Conservation (phyloP, 1,284 basidiomycete species). For the Puccinia polysora region DNA sequence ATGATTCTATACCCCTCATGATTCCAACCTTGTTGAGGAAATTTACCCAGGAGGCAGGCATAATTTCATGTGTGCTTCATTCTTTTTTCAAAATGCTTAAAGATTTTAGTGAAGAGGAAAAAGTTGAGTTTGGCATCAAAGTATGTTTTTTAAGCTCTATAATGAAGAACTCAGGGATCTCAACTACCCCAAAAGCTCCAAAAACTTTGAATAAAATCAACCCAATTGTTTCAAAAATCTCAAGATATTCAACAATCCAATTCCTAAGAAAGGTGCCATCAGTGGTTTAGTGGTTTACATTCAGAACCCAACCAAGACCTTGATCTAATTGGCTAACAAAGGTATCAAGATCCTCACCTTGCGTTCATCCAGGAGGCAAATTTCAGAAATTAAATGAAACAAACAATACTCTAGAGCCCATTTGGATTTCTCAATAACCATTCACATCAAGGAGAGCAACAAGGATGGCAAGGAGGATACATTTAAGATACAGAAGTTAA, state of each 20-base stretch:
- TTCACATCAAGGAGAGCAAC: slow-evolving; percentile 77
- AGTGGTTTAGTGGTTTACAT: slow-evolving; percentile 68
- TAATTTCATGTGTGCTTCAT: slow-evolving; percentile 94
- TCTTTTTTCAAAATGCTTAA: slow-evolving; percentile 87
- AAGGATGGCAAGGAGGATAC: slow-evolving; percentile 72
- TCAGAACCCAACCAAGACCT: slow-evolving; percentile 86
- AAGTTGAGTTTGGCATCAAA: slow-evolving; percentile 82
- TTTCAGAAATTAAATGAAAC: slow-evolving; percentile 96
- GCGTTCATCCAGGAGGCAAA: slow-evolving; percentile 84
- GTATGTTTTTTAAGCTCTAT: slow-evolving; percentile 96
- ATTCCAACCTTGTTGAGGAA: slow-evolving; percentile 62
- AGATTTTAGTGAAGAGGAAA: slow-evolving; percentile 44
- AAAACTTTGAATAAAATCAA: slow-evolving; percentile 66
- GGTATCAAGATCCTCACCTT: slow-evolving; percentile 79
- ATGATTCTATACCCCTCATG: slow-evolving; percentile 47
- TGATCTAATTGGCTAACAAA: slow-evolving; percentile 75
- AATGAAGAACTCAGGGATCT: slow-evolving; percentile 98
- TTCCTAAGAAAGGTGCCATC: slow-evolving; percentile 43
- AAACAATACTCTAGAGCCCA: slow-evolving; percentile 73
- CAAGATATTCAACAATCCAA: slow-evolving; percentile 75
- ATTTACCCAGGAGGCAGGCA: slow-evolving; percentile 82
- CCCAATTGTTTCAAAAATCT: slow-evolving; percentile 59
- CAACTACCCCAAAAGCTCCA: slow-evolving; percentile 55
- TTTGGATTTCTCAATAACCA: slow-evolving; percentile 93
- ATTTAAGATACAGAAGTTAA: slow-evolving; percentile 87